Percentiles rank a stretch among this genome's conserved stretches.
Evolutionary conservation across 257 asterid species (phyloP).

Genomic region (Nicotiana attenuata): DNA sequence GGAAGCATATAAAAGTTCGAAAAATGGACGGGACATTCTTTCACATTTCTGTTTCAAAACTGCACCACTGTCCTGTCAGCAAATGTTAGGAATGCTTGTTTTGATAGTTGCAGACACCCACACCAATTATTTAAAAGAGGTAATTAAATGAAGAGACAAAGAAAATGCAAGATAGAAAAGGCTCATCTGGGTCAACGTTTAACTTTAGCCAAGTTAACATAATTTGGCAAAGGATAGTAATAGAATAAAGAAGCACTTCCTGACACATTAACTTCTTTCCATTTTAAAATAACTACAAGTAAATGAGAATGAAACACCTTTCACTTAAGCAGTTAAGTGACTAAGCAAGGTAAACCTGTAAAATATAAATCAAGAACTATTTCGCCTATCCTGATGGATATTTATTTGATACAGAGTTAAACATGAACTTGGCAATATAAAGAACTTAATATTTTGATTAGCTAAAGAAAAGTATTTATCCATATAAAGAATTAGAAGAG

Average conservation of each 20-base stretch:
- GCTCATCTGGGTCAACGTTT: not conserved
- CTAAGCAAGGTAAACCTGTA: not conserved
- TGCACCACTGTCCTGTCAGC: not conserved
- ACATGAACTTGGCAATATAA: not conserved
- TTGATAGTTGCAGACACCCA: not conserved
- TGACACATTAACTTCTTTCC: not conserved
- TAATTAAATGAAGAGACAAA: slow-evolving; percentile 4
- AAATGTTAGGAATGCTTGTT: not conserved
- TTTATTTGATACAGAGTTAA: not conserved
- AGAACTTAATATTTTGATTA: not conserved
- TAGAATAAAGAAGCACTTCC: not conserved
- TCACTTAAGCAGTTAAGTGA: not conserved
- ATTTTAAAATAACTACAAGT: not conserved
- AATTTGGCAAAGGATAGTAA: not conserved
- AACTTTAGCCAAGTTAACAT: not conserved
- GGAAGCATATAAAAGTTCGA: not conserved
- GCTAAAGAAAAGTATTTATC: not conserved
- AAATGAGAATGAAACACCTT: slow-evolving; percentile 4
- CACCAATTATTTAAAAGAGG: not conserved
- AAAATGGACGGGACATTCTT: not conserved
- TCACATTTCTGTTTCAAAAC: not conserved
- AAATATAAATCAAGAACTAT: not conserved
- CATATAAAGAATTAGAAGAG: slow-evolving; percentile 2
- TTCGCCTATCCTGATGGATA: not conserved
- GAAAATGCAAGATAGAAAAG: not conserved